phyloP scores from a whole-genome alignment of 2,329 filamentous ascomycete species.

The Pestalotiopsis sp. region DNA sequence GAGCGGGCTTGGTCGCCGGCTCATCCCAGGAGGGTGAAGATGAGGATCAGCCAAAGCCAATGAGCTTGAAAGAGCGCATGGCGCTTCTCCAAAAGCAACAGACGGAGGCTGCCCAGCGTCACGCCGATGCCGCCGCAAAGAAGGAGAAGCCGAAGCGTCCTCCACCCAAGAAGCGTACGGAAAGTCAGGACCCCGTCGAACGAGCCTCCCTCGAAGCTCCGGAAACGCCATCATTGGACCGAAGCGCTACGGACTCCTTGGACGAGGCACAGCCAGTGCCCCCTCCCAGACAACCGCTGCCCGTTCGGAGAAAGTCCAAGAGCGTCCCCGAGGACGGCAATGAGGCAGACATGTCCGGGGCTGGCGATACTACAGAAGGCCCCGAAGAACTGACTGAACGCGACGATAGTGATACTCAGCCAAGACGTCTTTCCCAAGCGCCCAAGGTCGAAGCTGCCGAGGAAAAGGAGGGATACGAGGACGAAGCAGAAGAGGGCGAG shows the following conservation, averaged over 20 bases:
- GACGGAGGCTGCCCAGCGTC: constrained; percentile 81
- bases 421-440: constrained; percentile 41
- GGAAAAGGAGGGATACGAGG: constrained; percentile 38
- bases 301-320: constrained; percentile 55
- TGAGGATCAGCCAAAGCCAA: constrained; percentile 87
- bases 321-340: constrained; percentile 57
- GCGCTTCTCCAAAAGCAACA: constrained; percentile 93
- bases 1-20: constrained; percentile 59
- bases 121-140: constrained; percentile 76
- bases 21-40: constrained; percentile 49
- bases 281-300: constrained; percentile 40
- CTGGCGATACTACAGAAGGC: constrained; percentile 65
- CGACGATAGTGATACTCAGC: constrained; percentile 72
- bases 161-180: constrained; percentile 67
- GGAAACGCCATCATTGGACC: constrained; percentile 44
- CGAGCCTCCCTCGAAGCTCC: constrained; percentile 34
- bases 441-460: constrained; percentile 46
- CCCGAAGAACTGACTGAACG: constrained; percentile 66
- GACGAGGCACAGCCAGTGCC: constrained; percentile 44
- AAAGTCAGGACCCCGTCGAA: constrained; percentile 44
- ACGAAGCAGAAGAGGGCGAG: constrained; percentile 61
- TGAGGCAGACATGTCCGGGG: constrained; percentile 67
- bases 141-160: constrained; percentile 87
- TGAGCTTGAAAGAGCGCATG: constrained; percentile 93
- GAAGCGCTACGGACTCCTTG: constrained; percentile 50